These are phyloP conservation scores for Triticum aestivum DNA, from an alignment of 176 grass and related monocot genomes.

Conservation along the genomic window IWGSC_CS_RefSeq_v2.1 NC_057814.1:616826569-616827068, in stretches of 20 bases:
- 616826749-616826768: background rate
- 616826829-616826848: background rate
- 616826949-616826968: no score
- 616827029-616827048: background rate
- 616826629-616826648: background rate
- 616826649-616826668: constrained; percentile 22
- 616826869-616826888: constrained; percentile 23
- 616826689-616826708: background rate
- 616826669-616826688: background rate
- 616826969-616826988: background rate
- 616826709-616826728: background rate
- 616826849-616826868: background rate
- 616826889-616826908: background rate
- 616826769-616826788: background rate
- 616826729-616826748: background rate
- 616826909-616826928: background rate
- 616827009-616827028: no score
- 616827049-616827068: constrained; percentile 25
- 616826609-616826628: background rate
- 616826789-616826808: background rate
- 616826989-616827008: no score
- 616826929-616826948: background rate
- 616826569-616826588: background rate
- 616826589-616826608: background rate
- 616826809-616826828: constrained; percentile 4